Evolutionary conservation across 202 grass and related monocot species (phyloP).

Genomic region (Carex arenaria): DNA sequence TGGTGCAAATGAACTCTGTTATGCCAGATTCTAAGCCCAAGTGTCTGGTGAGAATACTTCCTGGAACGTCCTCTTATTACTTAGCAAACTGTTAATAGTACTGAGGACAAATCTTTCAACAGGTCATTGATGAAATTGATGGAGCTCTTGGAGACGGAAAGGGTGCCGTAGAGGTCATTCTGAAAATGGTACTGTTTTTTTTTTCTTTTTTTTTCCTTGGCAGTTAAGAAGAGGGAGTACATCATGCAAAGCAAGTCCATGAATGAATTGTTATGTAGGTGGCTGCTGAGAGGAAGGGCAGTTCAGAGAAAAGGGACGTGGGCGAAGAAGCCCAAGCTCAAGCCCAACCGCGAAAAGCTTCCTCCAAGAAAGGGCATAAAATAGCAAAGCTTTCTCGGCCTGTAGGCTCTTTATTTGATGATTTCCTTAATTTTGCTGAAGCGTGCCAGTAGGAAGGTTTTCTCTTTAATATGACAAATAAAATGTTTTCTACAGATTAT

Average conservation of each 20-base stretch:
- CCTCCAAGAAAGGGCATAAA: constrained; percentile 69
- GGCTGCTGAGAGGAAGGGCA: constrained; percentile 66
- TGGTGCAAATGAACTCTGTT: constrained; percentile 93
- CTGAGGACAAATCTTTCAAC: constrained; percentile 3
- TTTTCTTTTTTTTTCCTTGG: background rate
- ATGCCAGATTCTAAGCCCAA: constrained; percentile 92
- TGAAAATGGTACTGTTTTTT: constrained; percentile 65
- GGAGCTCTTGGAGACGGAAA: constrained; percentile 91
- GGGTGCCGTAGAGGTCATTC: constrained; percentile 79
- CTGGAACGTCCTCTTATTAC: background rate
- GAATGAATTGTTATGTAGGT: constrained; percentile 39
- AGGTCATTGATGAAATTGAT: constrained; percentile 99
- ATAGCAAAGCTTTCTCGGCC: constrained; percentile 60
- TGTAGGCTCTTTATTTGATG: constrained; percentile 42
- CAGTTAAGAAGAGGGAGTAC: background rate
- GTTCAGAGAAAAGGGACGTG: constrained; percentile 38
- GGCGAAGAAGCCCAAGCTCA: constrained; percentile 32
- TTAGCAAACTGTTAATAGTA: background rate
- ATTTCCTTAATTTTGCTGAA: background rate
- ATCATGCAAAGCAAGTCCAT: background rate
- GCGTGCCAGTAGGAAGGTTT: background rate
- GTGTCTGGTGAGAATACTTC: constrained; percentile 73
- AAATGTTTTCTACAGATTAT: constrained; percentile 55
- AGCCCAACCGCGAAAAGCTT: constrained; percentile 39
- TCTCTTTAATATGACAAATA: constrained; percentile 8